Evolutionary conservation across 805 yeast genomes (phyloP), one percentile per base, ranked within the genome.

Genomic region (Barnettozyma pratensis): DNA sequence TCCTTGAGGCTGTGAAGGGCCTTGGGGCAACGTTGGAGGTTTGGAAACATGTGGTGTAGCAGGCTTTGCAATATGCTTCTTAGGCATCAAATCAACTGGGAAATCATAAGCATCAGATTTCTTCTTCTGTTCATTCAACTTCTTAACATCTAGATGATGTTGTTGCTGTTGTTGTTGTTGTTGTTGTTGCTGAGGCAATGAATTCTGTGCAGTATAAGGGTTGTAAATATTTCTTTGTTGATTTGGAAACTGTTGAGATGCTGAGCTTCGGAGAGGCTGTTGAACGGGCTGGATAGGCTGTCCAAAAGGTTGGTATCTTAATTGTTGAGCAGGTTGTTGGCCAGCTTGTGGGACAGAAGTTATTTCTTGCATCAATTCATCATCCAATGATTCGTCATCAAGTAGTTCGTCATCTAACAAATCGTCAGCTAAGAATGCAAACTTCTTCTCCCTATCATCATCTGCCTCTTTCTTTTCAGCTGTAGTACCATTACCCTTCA

Each of bases 101-200:
- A 85, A 83, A 59, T 85, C 94, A 56, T 83, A 85, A 0, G 90
- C 89, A 66, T 84, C 88, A n/a, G 83, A 76, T 60, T 80, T 82
- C 56, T 76, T 75, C 62, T 82, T 81, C 37, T 70, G 69, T n/a
- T 64, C 66, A 46, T 69, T 71, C 14, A 79, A 59, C 42, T 70
- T 69, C 47, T 57, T 45, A 11, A 63, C 44, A 26, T 58, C 65
- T 28, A 64, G 41, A 37, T 60, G 58, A 12, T 42, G 25, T 19
- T 49, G 11, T 8, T 31, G 8, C 3, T 8, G 34, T 3, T 6
- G 41, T 34, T 34, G 42, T n/a, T 42, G 25, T 19, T 49, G 11
- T 8, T 31, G 8, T 31, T 8, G 34, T 3, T 6, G 41, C 37
- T 34, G 42, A 19, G 26, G 19, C n/a, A 42, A 26, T 8, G 31